Conservation (phyloP, 768 basidiomycete species). For the Lentinula boryana region DNA sequence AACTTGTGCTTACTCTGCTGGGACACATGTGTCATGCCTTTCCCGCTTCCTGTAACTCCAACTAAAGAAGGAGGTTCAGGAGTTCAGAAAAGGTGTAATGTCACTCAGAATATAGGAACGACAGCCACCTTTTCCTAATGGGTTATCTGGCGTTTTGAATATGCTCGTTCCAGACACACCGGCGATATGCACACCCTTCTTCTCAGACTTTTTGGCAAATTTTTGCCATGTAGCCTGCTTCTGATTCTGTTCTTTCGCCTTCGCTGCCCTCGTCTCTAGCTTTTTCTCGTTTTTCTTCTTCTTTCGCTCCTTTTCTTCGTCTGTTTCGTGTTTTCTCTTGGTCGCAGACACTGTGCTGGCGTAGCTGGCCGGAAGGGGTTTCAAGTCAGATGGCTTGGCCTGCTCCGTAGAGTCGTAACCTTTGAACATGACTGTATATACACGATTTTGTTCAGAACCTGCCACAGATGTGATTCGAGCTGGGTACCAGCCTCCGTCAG, state of each 20-base stretch:
- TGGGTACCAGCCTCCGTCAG: conserved; percentile 82
- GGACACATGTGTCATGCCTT: conserved; percentile 80
- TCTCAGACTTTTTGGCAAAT: conserved; percentile 91
- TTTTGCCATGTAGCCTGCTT: conserved; percentile 92
- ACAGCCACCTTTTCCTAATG: conserved; percentile 70
- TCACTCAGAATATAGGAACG: conserved; percentile 13
- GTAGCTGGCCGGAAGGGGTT: conserved; percentile 58
- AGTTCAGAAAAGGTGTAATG: conserved; percentile 11
- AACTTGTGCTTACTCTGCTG: conserved; percentile 75
- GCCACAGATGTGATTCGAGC: conserved; percentile 83
- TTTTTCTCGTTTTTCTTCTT: conserved; percentile 97
- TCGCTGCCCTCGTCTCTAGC: conserved; percentile 72
- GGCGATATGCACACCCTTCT: conserved; percentile 88
- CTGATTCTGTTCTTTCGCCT: conserved; percentile 80
- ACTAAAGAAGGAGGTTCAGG: conserved; percentile 37
- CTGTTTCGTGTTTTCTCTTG: conserved; percentile 77
- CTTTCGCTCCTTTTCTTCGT: conserved; percentile 86
- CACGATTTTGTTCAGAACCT: conserved; percentile 74
- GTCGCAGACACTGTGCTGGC: conserved; percentile 36
- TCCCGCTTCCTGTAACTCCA: conserved; percentile 87
- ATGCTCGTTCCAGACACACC: conserved; percentile 86
- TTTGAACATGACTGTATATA: conserved; percentile 88
- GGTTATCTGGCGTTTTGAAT: conserved; percentile 93
- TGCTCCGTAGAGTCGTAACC: conserved; percentile 90
- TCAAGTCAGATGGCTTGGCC: conserved; percentile 66